Evolutionary conservation across 2,329 filamentous ascomycete species (phyloP).

Genomic region (Colletotrichum musae): DNA sequence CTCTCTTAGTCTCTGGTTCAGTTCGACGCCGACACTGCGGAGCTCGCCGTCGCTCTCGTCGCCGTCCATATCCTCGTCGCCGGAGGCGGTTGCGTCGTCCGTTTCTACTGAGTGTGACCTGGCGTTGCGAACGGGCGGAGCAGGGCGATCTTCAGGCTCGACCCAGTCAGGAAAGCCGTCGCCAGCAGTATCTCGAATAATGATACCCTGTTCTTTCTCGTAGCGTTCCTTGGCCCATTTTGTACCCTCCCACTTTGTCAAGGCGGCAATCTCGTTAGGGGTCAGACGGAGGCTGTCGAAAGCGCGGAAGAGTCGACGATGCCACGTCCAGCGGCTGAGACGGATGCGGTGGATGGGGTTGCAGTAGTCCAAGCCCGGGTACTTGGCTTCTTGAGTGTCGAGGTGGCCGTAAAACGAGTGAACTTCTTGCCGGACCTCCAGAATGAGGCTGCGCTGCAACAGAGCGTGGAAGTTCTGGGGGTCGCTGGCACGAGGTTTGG

Average conservation of each 20-base stretch:
- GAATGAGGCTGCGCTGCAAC: constrained; percentile 79
- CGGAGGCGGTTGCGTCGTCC: constrained; percentile 20
- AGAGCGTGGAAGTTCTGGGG: constrained; percentile 80
- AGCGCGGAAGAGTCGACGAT: constrained; percentile 81
- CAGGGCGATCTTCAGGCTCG: constrained; percentile 53
- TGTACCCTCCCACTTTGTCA: constrained; percentile 88
- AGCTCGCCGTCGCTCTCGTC: constrained; percentile 70
- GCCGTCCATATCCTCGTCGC: constrained; percentile 58
- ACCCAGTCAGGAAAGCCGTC: constrained; percentile 77
- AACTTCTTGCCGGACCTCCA: constrained; percentile 84
- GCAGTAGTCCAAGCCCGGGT: constrained; percentile 85
- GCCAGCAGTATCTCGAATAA: constrained; percentile 79
- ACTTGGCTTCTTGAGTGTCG: constrained; percentile 84
- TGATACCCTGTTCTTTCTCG: constrained; percentile 80
- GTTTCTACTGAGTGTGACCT: constrained; percentile 35
- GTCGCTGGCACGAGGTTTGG: constrained; percentile 76
- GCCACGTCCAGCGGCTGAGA: constrained; percentile 83
- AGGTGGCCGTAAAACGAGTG: constrained; percentile 85
- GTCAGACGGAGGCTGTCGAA: constrained; percentile 81
- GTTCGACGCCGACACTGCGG: constrained; percentile 72
- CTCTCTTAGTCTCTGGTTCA: constrained; percentile 76
- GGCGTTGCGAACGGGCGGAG: constrained; percentile 23
- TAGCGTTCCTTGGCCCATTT: constrained; percentile 87
- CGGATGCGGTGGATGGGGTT: constrained; percentile 81
- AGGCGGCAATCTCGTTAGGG: constrained; percentile 75